These are phyloP conservation scores for Shiraia bambusicola DNA, from an alignment of 2,329 filamentous ascomycete species.

Conservation along the genomic window DNA sequence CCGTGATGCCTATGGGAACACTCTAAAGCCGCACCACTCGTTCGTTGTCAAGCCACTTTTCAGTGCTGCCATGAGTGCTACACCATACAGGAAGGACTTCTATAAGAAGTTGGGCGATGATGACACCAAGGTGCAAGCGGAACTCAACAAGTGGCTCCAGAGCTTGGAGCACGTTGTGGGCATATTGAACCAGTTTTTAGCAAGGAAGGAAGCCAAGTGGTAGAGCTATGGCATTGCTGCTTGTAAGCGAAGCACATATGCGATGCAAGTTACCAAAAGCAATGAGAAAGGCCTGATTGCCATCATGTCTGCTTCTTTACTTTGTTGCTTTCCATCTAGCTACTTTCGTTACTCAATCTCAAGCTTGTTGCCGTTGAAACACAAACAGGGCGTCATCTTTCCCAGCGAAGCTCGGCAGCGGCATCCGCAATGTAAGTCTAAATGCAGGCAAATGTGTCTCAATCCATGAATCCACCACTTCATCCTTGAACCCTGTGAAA, in stretches of 20 bases:
- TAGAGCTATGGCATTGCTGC: constrained; percentile 9
- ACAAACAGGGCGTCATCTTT: constrained; percentile 76
- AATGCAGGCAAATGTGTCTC: constrained; percentile 58
- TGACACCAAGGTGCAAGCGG: constrained; percentile 60
- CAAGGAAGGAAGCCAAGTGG: constrained; percentile 39
- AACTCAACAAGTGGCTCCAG: constrained; percentile 71
- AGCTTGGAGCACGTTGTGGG: constrained; percentile 74
- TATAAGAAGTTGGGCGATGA: constrained; percentile 81
- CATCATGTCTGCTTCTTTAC: neutral
- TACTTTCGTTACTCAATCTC: neutral
- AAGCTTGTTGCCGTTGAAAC: constrained; percentile 49
- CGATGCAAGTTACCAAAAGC: no score
- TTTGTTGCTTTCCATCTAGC: neutral
- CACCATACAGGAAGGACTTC: constrained; percentile 91
- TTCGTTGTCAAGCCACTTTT: constrained; percentile 92
- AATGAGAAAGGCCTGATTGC: no score
- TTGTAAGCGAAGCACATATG: neutral
- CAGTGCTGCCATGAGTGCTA: constrained; percentile 87
- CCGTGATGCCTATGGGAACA: constrained; percentile 77
- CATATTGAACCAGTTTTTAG: constrained; percentile 68
- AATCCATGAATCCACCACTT: constrained; percentile 69
- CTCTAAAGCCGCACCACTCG: constrained; percentile 88
- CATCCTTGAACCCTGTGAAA: constrained; percentile 67
- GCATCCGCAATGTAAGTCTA: constrained; percentile 63
- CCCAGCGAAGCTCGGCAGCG: constrained; percentile 72